These are phyloP conservation scores for Oryza longistaminata DNA, from an alignment of 176 grass and related monocot species.

Conservation along the genomic window DNA sequence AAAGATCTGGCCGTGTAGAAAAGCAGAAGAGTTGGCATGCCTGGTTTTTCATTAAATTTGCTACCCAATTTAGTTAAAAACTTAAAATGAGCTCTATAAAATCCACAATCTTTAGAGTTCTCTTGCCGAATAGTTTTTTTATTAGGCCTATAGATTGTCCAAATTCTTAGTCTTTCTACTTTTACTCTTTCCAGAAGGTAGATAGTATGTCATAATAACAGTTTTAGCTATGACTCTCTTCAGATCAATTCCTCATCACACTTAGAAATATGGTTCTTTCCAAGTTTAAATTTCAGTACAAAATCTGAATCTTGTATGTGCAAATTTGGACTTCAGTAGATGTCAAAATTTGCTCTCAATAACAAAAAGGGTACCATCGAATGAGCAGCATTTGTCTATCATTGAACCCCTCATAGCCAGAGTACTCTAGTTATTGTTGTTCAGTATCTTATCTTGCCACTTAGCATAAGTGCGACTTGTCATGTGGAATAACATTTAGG, in stretches of 20 bases:
- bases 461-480: not conserved
- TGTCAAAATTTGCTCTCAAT: constrained; percentile 9
- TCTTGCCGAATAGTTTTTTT: not conserved
- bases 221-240: not conserved
- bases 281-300: not conserved
- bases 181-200: not conserved
- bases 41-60: constrained; percentile 6
- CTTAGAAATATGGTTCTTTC: not conserved
- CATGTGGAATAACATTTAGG: no score
- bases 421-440: not conserved
- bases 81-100: not conserved
- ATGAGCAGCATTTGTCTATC: constrained; percentile 23
- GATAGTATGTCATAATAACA: not conserved
- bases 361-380: constrained; percentile 8
- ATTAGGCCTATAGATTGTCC: not conserved
- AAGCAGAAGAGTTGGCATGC: not conserved
- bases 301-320: not conserved
- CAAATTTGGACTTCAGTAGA: constrained; percentile 7
- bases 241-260: not conserved
- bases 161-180: not conserved
- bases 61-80: not conserved
- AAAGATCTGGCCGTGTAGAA: not conserved
- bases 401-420: not conserved
- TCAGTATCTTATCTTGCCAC: not conserved
- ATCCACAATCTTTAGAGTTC: not conserved